Conservation (phyloP, 176 grass and related monocot species). For the Musa itinerans region DNA sequence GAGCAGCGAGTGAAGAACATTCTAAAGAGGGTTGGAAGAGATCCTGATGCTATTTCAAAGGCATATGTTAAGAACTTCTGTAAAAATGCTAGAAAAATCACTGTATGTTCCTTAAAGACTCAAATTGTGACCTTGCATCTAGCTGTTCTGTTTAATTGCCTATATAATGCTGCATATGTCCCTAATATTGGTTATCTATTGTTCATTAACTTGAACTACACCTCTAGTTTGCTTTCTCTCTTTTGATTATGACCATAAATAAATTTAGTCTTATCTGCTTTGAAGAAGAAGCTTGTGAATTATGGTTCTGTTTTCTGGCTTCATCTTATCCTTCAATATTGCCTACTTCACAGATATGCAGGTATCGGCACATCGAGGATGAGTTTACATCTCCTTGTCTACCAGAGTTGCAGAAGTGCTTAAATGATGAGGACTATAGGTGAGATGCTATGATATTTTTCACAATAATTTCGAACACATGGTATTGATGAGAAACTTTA, state of each 20-base stretch:
- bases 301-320: conserved; percentile 2
- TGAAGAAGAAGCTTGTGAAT: background rate
- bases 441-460: conserved; percentile 19
- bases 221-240: background rate
- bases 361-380: conserved; percentile 63
- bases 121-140: background rate
- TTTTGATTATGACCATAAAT: background rate
- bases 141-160: background rate
- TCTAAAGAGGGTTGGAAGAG: conserved; percentile 66
- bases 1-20: conserved; percentile 55
- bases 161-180: background rate
- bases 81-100: conserved; percentile 88
- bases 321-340: background rate
- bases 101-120: conserved; percentile 25
- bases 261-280: background rate
- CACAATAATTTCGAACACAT: background rate
- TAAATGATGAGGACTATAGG: conserved; percentile 82
- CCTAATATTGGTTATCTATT: background rate
- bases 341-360: conserved; percentile 50
- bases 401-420: conserved; percentile 70
- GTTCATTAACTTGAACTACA: background rate
- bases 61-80: conserved; percentile 81
- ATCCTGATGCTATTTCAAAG: conserved; percentile 68
- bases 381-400: conserved; percentile 53
- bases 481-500: background rate